Evolutionary conservation across 2,329 filamentous ascomycete species (phyloP), one percentile per base, ranked within the genome.

Genomic region (Waltergamsia citrina): DNA sequence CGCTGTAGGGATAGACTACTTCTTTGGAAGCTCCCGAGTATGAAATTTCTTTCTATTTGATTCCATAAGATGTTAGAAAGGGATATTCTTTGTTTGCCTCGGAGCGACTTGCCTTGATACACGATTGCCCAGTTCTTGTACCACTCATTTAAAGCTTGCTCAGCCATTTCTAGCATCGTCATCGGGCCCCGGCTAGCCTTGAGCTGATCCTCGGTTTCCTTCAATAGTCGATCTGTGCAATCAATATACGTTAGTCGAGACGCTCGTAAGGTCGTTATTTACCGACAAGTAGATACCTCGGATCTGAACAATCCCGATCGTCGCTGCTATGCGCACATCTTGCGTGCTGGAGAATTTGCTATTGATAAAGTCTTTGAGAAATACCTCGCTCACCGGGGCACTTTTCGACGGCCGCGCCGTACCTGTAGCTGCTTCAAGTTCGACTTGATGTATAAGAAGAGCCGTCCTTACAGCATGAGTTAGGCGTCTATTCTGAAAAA

Each of bases 231-330:
- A 20, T 21, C 29, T 32, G 4, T 32, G 3, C n/a, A n/a, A 12
- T 2, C 5, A n/a, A 7, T 30, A 12, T 16, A n/a, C 6, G 29
- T 19, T 6, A n/a, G 29, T 20, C 11, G n/a, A n/a, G n/a, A n/a
- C n/a, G n/a, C n/a, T n/a, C n/a, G n/a, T n/a, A n/a, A n/a, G n/a
- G n/a, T n/a, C n/a, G n/a, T n/a, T n/a, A n/a, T n/a, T n/a, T n/a
- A n/a, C n/a, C n/a, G n/a, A n/a, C n/a, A n/a, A n/a, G n/a, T 30
- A 3, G n/a, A 12, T 32, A 32, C 29, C 29, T 32, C 29, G 6
- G 4, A 32, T 14, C 29, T 32, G 29, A 4, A 18, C 18, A 7
- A 32, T n/a, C 14, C 21, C 29, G n/a, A 32, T n/a, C 5, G 10
- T 32, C 11, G 29, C 29, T 11, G 20, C 29, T n/a, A 19, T 32